Evolutionary conservation across 164 flowering plant species (phyloP).

Genomic region (Vitis rotundifolia): DNA sequence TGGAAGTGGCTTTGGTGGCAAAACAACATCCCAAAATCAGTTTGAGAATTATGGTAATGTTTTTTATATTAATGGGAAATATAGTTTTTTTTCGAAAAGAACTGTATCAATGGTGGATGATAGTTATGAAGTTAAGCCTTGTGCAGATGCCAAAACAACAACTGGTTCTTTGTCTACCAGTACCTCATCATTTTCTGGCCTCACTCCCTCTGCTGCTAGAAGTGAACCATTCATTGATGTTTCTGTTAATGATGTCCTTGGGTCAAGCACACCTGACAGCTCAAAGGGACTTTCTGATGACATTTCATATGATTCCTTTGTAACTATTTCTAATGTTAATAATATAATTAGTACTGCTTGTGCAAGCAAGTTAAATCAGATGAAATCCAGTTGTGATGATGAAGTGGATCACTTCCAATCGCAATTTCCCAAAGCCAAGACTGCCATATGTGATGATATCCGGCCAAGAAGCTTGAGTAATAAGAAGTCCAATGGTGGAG

Average conservation of each 20-base stretch:
- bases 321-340: neutral
- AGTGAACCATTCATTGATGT: conserved; percentile 14
- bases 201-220: conserved; percentile 4
- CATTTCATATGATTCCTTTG: conserved; percentile 9
- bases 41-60: conserved; percentile 11
- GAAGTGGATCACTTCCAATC: conserved; percentile 20
- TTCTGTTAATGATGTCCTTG: conserved; percentile 13
- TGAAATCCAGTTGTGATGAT: conserved; percentile 14
- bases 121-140: conserved; percentile 19
- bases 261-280: conserved; percentile 12
- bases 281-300: conserved; percentile 16
- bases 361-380: conserved; percentile 27
- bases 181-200: conserved; percentile 11
- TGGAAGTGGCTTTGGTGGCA: conserved; percentile 14
- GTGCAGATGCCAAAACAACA: conserved; percentile 14
- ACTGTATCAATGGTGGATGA: conserved; percentile 4
- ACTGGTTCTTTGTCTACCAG: conserved; percentile 12
- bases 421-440: conserved; percentile 15
- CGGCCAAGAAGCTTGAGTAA: conserved; percentile 4
- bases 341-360: conserved; percentile 14
- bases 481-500: conserved; percentile 16
- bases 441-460: conserved; percentile 14
- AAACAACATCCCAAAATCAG: conserved; percentile 16
- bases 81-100: neutral
- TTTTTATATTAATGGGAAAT: conserved; percentile 7